phyloP scores from a whole-genome alignment of 805 yeast species.

The Schwanniomyces pseudopolymorphus region DNA sequence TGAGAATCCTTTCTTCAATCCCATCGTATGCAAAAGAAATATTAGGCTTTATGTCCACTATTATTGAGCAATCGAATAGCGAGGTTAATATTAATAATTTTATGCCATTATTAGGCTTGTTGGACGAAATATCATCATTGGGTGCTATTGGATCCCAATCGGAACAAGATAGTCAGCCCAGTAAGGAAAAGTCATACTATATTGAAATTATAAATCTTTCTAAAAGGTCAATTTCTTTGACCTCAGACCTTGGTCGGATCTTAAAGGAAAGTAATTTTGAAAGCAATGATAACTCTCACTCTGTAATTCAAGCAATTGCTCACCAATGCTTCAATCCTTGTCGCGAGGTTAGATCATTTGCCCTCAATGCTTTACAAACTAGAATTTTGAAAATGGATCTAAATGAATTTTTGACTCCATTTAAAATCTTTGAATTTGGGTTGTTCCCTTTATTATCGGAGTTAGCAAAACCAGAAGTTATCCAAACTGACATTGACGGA shows the following conservation, averaged over 20 bases:
- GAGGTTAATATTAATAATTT: constrained; percentile 51
- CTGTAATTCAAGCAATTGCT: constrained; percentile 78
- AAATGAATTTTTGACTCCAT: constrained; percentile 42
- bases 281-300: constrained; percentile 45
- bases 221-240: constrained; percentile 59
- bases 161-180: constrained; percentile 56
- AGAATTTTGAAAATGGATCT: constrained; percentile 44
- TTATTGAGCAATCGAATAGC: constrained; percentile 30
- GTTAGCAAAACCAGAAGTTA: constrained; percentile 60
- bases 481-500: constrained; percentile 58
- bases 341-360: constrained; percentile 66
- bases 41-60: constrained; percentile 45
- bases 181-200: constrained; percentile 46
- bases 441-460: constrained; percentile 71
- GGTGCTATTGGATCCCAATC: constrained; percentile 79
- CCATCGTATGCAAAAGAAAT: constrained; percentile 43
- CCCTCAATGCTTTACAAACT: constrained; percentile 59
- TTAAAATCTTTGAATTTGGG: constrained; percentile 67
- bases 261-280: constrained; percentile 32
- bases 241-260: constrained; percentile 48
- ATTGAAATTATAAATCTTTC: constrained; percentile 57
- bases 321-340: constrained; percentile 91
- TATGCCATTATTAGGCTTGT: constrained; percentile 63
- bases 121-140: constrained; percentile 78
- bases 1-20: constrained; percentile 49